Percentiles rank a stretch among this genome's conserved stretches.
Evolutionary conservation across 192 early-diverging fungal species (phyloP).

Genomic region (Coemansia aciculifera): DNA sequence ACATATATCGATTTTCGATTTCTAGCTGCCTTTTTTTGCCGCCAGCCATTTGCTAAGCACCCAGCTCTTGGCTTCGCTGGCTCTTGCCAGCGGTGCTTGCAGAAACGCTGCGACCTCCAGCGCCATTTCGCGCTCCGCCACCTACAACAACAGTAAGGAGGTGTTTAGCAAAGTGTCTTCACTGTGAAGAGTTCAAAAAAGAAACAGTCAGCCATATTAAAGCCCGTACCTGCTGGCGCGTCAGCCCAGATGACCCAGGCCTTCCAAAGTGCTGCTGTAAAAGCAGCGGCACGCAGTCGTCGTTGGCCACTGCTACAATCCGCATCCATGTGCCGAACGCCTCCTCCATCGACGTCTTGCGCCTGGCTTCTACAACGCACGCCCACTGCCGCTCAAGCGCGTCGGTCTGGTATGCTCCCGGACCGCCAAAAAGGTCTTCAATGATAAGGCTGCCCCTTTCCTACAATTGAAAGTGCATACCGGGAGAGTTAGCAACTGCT

Average conservation of each 20-base stretch:
- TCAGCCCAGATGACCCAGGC: conserved; percentile 8
- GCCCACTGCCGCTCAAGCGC: conserved; percentile 23
- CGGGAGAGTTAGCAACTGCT: conserved; percentile 10
- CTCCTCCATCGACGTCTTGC: background rate
- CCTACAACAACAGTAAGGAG: conserved; percentile 5
- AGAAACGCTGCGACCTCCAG: conserved; percentile 43
- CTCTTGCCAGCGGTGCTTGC: conserved; percentile 29
- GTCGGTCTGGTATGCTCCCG: background rate
- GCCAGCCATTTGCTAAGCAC: conserved; percentile 30
- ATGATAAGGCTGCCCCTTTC: background rate
- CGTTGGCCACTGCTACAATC: conserved; percentile 13
- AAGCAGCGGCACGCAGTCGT: conserved; percentile 14
- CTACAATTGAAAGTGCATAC: background rate
- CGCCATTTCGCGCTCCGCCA: conserved; percentile 36
- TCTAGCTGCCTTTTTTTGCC: background rate
- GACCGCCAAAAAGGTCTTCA: conserved; percentile 24
- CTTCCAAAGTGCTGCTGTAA: conserved; percentile 23
- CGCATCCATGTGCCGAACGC: conserved; percentile 21
- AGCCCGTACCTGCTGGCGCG: conserved; percentile 16
- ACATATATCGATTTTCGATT: conserved; percentile 1
- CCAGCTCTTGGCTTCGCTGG: conserved; percentile 17
- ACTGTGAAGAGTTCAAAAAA: background rate
- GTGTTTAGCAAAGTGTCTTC: background rate
- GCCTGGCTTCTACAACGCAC: conserved; percentile 12
- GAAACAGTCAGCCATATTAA: background rate